A percentile compares a stretch with the other conserved stretches of the same genome.
These are phyloP conservation scores for Pseudopithomyces chartarum DNA, from an alignment of 2,329 filamentous ascomycete genomes.

Conservation along the genomic window DNA sequence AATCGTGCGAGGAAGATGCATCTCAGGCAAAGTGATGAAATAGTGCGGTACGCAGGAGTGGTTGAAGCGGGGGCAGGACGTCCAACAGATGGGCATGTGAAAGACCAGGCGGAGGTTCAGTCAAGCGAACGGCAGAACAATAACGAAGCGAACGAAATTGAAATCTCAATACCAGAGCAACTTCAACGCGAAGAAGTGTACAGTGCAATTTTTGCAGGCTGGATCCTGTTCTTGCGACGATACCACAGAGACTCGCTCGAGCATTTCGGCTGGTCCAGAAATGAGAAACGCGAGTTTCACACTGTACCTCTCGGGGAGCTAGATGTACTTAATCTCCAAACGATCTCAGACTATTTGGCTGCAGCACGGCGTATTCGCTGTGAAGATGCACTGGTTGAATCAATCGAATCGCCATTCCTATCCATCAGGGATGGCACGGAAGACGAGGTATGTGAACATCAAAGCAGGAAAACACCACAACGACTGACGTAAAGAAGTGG, in stretches of 20 bases:
- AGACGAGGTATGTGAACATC: slow-evolving; percentile 29
- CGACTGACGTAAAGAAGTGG: slow-evolving; percentile 28
- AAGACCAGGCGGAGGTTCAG: neutral
- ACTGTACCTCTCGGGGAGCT: slow-evolving; percentile 23
- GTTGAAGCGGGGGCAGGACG: neutral
- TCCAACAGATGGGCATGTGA: neutral
- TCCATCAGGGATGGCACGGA: slow-evolving; percentile 35
- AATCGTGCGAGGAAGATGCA: slow-evolving; percentile 7
- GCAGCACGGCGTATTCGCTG: neutral
- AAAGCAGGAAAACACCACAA: neutral
- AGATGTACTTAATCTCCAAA: slow-evolving; percentile 19
- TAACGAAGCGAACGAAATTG: slow-evolving; percentile 14
- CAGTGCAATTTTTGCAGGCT: slow-evolving; percentile 34
- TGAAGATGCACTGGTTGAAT: neutral
- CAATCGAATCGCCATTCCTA: slow-evolving; percentile 5
- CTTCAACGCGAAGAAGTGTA: slow-evolving; percentile 17
- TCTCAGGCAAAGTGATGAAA: slow-evolving; percentile 8
- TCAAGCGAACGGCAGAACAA: slow-evolving; percentile 1
- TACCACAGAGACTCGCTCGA: slow-evolving; percentile 40
- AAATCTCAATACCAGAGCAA: slow-evolving; percentile 19
- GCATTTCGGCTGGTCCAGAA: slow-evolving; percentile 34
- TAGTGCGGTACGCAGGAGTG: neutral
- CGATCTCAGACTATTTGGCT: slow-evolving; percentile 11
- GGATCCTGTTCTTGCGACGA: slow-evolving; percentile 35
- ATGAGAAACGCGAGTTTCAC: slow-evolving; percentile 18